Evolutionary conservation across 1,284 basidiomycete genomes (phyloP).

Genomic region (Heterobasidion annosum): DNA sequence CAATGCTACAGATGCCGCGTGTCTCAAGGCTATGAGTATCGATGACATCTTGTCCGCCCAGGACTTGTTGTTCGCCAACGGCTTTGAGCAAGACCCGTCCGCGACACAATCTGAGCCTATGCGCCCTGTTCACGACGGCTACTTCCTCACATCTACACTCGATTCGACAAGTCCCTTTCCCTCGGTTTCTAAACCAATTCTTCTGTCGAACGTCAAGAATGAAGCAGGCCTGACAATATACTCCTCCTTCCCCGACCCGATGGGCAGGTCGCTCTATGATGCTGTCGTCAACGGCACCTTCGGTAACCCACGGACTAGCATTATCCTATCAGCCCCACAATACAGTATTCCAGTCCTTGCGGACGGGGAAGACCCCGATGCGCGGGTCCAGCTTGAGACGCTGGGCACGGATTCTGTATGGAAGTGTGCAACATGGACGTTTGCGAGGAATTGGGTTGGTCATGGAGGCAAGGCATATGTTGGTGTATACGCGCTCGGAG

Average conservation of each 20-base stretch:
- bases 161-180: constrained; percentile 51
- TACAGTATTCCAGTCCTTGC: constrained; percentile 37
- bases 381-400: constrained; percentile 44
- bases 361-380: constrained; percentile 29
- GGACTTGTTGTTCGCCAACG: constrained; percentile 29
- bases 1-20: constrained; percentile 33
- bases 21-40: constrained; percentile 42
- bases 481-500: constrained; percentile 59
- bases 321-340: constrained; percentile 35
- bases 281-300: constrained; percentile 35
- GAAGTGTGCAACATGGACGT: constrained; percentile 65
- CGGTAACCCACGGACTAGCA: constrained; percentile 35
- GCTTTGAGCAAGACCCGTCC: constrained; percentile 36
- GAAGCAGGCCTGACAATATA: constrained; percentile 63
- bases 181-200: constrained; percentile 48
- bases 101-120: constrained; percentile 51
- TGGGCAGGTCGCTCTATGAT: constrained; percentile 32
- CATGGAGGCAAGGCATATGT: constrained; percentile 62
- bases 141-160: constrained; percentile 47
- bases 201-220: constrained; percentile 62
- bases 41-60: constrained; percentile 43
- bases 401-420: constrained; percentile 66
- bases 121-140: constrained; percentile 50
- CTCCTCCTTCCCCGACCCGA: constrained; percentile 24
- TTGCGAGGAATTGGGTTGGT: constrained; percentile 55